Conservation (phyloP, 225 moss, liverwort and hornwort species). For the Pseudoscleropodium purum region DNA sequence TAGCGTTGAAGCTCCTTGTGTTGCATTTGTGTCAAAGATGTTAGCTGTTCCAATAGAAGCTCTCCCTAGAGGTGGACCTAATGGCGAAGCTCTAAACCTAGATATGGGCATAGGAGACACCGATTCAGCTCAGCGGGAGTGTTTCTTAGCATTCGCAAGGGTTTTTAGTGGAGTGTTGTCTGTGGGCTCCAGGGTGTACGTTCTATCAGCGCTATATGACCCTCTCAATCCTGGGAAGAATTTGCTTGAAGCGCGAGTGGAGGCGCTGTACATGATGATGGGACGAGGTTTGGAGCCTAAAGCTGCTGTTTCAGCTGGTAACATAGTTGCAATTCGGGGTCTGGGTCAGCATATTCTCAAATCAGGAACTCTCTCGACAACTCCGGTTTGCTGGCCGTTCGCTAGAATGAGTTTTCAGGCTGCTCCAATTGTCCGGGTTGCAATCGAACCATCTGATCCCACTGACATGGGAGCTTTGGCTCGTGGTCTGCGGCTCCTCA, state of each 20-base stretch:
- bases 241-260: conserved; percentile 67
- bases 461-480: conserved; percentile 84
- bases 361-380: conserved; percentile 75
- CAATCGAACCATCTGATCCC: conserved; percentile 93
- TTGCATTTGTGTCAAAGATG: conserved; percentile 95
- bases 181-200: conserved; percentile 61
- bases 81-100: conserved; percentile 51
- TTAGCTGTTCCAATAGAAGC: conserved; percentile 81
- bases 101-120: conserved; percentile 62
- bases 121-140: conserved; percentile 80
- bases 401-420: conserved; percentile 97
- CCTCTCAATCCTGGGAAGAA: conserved; percentile 61
- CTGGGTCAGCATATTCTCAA: conserved; percentile 90
- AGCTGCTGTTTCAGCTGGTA: conserved; percentile 68
- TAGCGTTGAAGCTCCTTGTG: conserved; percentile 59
- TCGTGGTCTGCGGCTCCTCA: conserved; percentile 75
- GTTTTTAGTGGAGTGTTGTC: conserved; percentile 80
- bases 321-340: conserved; percentile 82
- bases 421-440: conserved; percentile 92
- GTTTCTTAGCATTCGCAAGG: conserved; percentile 95
- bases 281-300: conserved; percentile 86
- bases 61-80: conserved; percentile 58
- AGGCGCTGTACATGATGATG: conserved; percentile 97
- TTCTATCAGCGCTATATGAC: conserved; percentile 74
- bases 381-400: conserved; percentile 80